These are phyloP conservation scores for Diplodia seriata DNA, from an alignment of 2,329 filamentous ascomycete species.

Conservation along the genomic window DNA sequence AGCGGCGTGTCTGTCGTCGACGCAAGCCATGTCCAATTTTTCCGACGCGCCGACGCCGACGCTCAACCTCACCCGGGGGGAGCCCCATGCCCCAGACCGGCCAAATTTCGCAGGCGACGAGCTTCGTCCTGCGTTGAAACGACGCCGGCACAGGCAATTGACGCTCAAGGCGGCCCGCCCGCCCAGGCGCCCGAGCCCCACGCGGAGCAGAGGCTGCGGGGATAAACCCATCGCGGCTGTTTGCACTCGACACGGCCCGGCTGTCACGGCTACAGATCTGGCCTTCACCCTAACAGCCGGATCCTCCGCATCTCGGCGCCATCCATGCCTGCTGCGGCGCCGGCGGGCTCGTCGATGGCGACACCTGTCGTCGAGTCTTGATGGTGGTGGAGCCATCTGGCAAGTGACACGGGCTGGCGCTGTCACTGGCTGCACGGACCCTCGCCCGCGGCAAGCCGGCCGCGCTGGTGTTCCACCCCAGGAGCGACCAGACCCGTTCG, in stretches of 20 bases:
- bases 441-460: conserved; percentile 3
- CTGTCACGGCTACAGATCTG: neutral
- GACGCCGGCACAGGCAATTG: conserved; percentile 8
- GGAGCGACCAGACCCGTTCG: too few relatives aligned
- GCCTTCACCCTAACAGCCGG: conserved; percentile 16
- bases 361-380: neutral
- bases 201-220: neutral
- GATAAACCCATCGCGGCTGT: conserved; percentile 14
- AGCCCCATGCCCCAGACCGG: conserved; percentile 1
- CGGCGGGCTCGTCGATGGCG: too few relatives aligned
- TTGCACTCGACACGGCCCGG: neutral
- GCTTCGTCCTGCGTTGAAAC: neutral
- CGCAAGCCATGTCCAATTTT: conserved; percentile 1
- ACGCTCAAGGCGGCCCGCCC: conserved; percentile 16
- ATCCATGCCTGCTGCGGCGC: neutral
- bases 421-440: neutral
- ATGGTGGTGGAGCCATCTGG: neutral
- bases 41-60: conserved; percentile 6
- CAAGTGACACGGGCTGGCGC: too few relatives aligned
- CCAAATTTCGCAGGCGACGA: conserved; percentile 5
- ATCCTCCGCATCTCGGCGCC: neutral
- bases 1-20: conserved; percentile 5
- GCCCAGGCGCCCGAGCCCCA: conserved; percentile 6
- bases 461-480: too few relatives aligned
- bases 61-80: neutral